Evolutionary conservation across 352 stramenopile species (phyloP).

Genomic region (Globisporangium spinosum): DNA sequence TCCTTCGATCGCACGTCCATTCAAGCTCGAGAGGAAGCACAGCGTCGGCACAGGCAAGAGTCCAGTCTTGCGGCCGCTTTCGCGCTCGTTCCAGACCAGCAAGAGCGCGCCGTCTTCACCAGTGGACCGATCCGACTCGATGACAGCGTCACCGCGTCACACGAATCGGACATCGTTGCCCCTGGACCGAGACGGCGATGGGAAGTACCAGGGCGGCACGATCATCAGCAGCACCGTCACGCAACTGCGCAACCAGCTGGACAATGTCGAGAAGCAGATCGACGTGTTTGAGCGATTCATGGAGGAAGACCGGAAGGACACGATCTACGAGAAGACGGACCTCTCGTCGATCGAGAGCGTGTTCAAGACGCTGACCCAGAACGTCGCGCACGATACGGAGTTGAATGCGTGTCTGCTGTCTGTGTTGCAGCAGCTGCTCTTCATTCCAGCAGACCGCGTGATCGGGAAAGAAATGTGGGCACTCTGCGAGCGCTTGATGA

Average conservation of each 20-base stretch:
- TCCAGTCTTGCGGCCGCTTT: slow-evolving; percentile 11
- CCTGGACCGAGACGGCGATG: slow-evolving; percentile 13
- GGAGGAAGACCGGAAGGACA: slow-evolving; percentile 85
- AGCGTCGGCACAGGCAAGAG: slow-evolving; percentile 12
- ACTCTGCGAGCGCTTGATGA: slow-evolving; percentile 72
- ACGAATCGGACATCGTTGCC: slow-evolving; percentile 20
- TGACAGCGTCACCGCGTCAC: slow-evolving; percentile 14
- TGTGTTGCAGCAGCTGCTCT: slow-evolving; percentile 82
- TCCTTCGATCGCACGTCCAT: background rate
- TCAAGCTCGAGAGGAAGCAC: slow-evolving; percentile 13
- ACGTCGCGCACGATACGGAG: slow-evolving; percentile 54
- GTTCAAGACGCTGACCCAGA: slow-evolving; percentile 54
- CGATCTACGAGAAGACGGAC: slow-evolving; percentile 80
- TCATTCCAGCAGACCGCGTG: slow-evolving; percentile 74
- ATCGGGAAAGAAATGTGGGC: slow-evolving; percentile 88
- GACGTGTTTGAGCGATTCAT: slow-evolving; percentile 88
- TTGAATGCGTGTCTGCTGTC: slow-evolving; percentile 71
- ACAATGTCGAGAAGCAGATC: slow-evolving; percentile 89
- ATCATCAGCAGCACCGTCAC: slow-evolving; percentile 73
- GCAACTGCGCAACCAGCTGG: slow-evolving; percentile 73
- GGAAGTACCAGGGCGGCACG: slow-evolving; percentile 27
- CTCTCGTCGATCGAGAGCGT: slow-evolving; percentile 68
- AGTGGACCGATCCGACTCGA: slow-evolving; percentile 30
- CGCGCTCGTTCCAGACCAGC: slow-evolving; percentile 20
- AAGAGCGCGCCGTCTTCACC: slow-evolving; percentile 56